Percentiles rank a stretch among this genome's conserved stretches.
Conservation (phyloP, 116 monocot species). For the Papilionanthe hybrid region DNA sequence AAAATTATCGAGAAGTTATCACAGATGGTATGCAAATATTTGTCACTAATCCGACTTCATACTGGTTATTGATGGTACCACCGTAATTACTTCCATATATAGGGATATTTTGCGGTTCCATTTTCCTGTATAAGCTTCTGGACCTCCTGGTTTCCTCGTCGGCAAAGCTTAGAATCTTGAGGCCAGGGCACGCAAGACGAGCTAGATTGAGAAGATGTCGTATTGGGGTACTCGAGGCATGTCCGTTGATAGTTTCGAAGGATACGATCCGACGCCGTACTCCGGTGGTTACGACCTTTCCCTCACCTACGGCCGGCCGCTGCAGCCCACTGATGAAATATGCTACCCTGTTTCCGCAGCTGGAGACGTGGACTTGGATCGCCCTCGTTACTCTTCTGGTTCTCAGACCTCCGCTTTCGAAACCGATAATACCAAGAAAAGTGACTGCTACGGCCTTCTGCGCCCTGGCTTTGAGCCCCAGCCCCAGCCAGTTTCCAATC, state of each 20-base stretch:
- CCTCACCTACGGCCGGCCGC: conserved; percentile 71
- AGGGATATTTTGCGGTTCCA: no score
- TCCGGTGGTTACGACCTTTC: conserved; percentile 78
- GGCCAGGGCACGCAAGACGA: background rate
- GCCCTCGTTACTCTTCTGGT: conserved; percentile 36
- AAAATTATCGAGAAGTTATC: no score
- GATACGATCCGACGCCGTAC: conserved; percentile 83
- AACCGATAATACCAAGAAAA: background rate
- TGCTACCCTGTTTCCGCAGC: conserved; percentile 47
- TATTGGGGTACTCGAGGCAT: conserved; percentile 1
- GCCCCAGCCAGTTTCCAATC: background rate
- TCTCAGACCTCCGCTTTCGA: conserved; percentile 31
- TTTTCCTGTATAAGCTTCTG: no score
- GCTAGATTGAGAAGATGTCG: conserved; percentile 20
- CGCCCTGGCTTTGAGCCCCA: background rate
- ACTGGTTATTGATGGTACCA: no score
- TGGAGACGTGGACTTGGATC: conserved; percentile 27
- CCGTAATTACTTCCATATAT: no score
- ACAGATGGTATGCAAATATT: no score
- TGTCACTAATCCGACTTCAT: no score
- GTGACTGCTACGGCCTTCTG: conserved; percentile 18
- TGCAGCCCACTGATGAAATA: conserved; percentile 63
- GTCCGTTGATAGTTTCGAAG: conserved; percentile 57
- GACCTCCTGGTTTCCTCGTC: no score
- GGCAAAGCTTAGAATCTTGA: no score